Conservation (phyloP, 2,329 filamentous ascomycete species). For the Fusarium udum region DNA sequence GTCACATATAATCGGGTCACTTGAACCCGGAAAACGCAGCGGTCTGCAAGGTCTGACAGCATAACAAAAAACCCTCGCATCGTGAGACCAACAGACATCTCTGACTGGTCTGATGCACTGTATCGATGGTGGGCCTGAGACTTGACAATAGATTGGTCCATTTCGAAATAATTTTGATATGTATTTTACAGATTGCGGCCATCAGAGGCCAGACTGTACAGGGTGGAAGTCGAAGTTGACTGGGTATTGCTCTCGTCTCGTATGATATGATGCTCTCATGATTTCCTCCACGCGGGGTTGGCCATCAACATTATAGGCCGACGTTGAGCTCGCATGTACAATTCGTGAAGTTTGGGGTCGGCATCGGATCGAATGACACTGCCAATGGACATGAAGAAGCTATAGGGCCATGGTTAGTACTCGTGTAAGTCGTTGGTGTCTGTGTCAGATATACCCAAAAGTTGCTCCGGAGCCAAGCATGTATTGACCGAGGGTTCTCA, state of each 20-base stretch:
- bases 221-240: constrained; percentile 35
- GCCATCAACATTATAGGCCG: constrained; percentile 72
- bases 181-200: constrained; percentile 45
- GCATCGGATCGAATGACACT: constrained; percentile 95
- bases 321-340: constrained; percentile 78
- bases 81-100: constrained; percentile 8
- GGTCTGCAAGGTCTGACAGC: constrained; percentile 21
- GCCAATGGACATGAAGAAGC: constrained; percentile 99
- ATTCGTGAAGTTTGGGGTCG: constrained; percentile 76
- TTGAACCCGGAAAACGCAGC: constrained; percentile 12
- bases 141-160: constrained; percentile 30
- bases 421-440: background rate
- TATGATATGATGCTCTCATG: constrained; percentile 37
- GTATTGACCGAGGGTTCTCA: constrained; percentile 94
- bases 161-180: constrained; percentile 36
- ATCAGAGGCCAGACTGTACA: constrained; percentile 42
- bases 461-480: constrained; percentile 96
- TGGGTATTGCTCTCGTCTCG: constrained; percentile 41
- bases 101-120: constrained; percentile 19
- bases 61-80: constrained; percentile 25
- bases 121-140: constrained; percentile 14
- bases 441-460: constrained; percentile 75
- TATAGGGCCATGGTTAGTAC: constrained; percentile 46
- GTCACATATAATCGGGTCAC: constrained; percentile 7
- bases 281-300: constrained; percentile 50